A percentile compares a stretch with the other conserved stretches of the same genome.
These are phyloP conservation scores for Elongisporangium undulatum DNA, from an alignment of 352 stramenopile genomes.

Conservation along the genomic window DNA sequence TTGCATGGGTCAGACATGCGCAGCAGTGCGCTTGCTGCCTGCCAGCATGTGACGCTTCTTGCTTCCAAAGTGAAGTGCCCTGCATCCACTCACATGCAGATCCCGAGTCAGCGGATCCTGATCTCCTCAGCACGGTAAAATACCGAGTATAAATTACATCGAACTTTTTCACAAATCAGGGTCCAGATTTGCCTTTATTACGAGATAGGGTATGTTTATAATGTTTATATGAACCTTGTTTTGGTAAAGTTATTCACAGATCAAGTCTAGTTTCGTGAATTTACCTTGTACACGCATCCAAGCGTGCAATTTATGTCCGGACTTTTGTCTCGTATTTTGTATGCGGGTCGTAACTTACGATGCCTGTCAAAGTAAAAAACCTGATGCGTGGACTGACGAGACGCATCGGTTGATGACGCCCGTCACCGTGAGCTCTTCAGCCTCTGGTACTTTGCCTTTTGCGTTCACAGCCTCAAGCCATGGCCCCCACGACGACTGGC, in stretches of 20 bases:
- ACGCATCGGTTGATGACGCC: neutral
- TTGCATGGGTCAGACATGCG: neutral
- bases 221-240: neutral
- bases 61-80: neutral
- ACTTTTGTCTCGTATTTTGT: neutral
- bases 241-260: neutral
- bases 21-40: neutral
- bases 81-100: too few relatives aligned
- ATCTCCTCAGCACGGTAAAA: neutral
- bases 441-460: neutral
- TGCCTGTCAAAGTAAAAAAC: neutral
- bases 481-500: constrained; percentile 1
- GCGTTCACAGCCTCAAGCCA: neutral
- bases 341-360: neutral
- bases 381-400: neutral
- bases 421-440: neutral
- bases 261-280: neutral
- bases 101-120: too few relatives aligned
- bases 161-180: too few relatives aligned
- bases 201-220: too few relatives aligned
- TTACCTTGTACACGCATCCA: neutral
- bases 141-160: neutral
- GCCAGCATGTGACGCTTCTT: neutral
- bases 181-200: too few relatives aligned
- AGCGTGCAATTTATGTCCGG: neutral